These are phyloP conservation scores for Pestalotiopsis sp. DNA, from an alignment of 2,329 filamentous ascomycete species.

Conservation along the genomic window DNA sequence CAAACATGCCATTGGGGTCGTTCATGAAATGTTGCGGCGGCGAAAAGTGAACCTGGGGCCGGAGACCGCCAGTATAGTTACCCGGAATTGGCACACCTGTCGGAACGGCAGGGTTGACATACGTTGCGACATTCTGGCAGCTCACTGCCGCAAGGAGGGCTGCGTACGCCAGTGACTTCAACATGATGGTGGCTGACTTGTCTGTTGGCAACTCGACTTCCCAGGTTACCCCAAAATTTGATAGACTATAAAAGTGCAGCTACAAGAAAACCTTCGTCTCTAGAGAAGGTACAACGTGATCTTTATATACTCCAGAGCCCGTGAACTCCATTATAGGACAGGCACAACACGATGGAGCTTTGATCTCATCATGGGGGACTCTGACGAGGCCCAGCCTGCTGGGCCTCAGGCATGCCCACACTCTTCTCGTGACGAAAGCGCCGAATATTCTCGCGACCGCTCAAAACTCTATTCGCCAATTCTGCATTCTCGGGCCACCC, in stretches of 20 bases:
- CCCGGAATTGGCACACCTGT: constrained; percentile 27
- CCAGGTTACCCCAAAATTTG: neutral
- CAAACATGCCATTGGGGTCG: constrained; percentile 67
- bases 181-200: neutral
- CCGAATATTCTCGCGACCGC: constrained; percentile 8
- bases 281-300: neutral
- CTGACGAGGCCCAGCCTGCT: neutral
- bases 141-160: neutral
- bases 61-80: constrained; percentile 32
- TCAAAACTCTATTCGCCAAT: neutral
- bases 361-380: neutral
- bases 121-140: constrained; percentile 23
- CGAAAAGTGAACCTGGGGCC: constrained; percentile 60
- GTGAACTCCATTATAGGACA: neutral
- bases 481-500: constrained; percentile 1
- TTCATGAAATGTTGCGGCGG: constrained; percentile 59
- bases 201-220: neutral
- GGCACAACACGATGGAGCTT: neutral
- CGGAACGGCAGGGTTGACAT: constrained; percentile 31
- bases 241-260: neutral
- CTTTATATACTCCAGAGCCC: neutral
- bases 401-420: neutral
- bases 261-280: neutral
- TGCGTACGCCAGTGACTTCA: neutral
- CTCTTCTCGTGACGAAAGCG: constrained; percentile 7